These are phyloP conservation scores for Dipteronia sinensis DNA, from an alignment of 345 rosid genomes.

Conservation along the genomic window DNA sequence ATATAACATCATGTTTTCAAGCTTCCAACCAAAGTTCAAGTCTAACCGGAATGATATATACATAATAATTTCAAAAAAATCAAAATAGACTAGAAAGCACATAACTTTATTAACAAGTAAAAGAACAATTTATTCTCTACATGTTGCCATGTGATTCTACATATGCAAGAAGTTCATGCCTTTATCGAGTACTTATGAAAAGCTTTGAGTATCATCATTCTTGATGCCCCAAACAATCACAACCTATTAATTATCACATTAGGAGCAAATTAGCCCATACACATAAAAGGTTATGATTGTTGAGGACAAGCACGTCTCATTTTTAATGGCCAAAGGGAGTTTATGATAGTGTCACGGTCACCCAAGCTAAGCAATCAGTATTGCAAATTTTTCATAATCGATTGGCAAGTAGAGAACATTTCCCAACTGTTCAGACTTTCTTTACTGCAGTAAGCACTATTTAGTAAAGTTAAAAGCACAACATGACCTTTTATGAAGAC, in stretches of 20 bases:
- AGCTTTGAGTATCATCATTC: not conserved
- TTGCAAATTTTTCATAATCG: not conserved
- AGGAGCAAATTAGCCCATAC: not conserved
- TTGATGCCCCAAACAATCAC: not conserved
- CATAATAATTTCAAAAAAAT: not conserved
- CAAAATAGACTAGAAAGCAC: slow-evolving; percentile 6
- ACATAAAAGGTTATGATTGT: not conserved
- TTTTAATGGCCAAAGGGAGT: not conserved
- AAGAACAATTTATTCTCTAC: not conserved
- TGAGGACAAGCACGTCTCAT: not conserved
- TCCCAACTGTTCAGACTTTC: not conserved
- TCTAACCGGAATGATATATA: not conserved
- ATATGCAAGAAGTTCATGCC: not conserved
- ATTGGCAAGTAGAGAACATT: not conserved
- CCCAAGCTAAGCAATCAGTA: not conserved
- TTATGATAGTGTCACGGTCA: not conserved
- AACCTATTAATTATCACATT: not conserved
- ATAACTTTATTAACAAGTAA: not conserved
- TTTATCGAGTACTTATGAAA: not conserved
- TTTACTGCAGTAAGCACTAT: not conserved
- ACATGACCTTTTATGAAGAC: not conserved
- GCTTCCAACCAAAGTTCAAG: not conserved
- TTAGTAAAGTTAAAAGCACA: not conserved
- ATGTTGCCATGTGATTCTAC: not conserved
- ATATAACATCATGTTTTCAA: not conserved